Conservation (phyloP, 2,329 filamentous ascomycete species). For the Aspergillus ochraceoroseus region DNA sequence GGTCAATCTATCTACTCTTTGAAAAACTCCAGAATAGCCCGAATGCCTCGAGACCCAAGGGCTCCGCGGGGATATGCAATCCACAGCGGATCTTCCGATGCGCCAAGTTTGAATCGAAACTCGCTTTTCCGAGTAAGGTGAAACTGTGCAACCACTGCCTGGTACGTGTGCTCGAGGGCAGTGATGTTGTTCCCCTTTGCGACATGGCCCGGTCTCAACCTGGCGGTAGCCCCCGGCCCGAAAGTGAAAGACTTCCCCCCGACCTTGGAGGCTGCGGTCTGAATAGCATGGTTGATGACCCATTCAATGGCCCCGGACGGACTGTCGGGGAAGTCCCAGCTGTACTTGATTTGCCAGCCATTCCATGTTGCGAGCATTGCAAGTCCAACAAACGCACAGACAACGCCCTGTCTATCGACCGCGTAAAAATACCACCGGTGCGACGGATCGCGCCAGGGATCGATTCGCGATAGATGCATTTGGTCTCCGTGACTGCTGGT, state of each 20-base stretch:
- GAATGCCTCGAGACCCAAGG: conserved; percentile 72
- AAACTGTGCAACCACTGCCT: conserved; percentile 73
- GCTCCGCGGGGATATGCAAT: conserved; percentile 86
- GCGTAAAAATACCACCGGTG: conserved; percentile 86
- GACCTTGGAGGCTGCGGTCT: conserved; percentile 52
- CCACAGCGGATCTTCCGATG: conserved; percentile 75
- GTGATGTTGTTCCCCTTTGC: conserved; percentile 73
- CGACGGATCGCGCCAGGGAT: conserved; percentile 76
- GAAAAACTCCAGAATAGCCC: conserved; percentile 86
- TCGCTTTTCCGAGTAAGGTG: conserved; percentile 78
- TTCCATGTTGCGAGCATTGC: conserved; percentile 73
- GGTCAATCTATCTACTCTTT: conserved; percentile 38
- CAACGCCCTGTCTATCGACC: conserved; percentile 64
- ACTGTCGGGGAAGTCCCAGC: conserved; percentile 83
- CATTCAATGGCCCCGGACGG: conserved; percentile 85
- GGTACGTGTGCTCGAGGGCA: conserved; percentile 77
- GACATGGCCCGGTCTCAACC: conserved; percentile 73
- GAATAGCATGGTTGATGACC: conserved; percentile 68
- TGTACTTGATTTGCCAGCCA: conserved; percentile 93
- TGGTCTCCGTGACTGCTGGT: conserved; percentile 78
- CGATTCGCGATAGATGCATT: conserved; percentile 84
- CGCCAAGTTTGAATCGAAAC: conserved; percentile 87
- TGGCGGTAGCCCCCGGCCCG: conserved; percentile 71
- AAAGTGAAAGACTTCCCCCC: conserved; percentile 72
- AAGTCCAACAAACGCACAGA: conserved; percentile 74